These are phyloP conservation scores for Xylariaceae sp. DNA, from an alignment of 2,329 filamentous ascomycete species.

Conservation along the genomic window DNA sequence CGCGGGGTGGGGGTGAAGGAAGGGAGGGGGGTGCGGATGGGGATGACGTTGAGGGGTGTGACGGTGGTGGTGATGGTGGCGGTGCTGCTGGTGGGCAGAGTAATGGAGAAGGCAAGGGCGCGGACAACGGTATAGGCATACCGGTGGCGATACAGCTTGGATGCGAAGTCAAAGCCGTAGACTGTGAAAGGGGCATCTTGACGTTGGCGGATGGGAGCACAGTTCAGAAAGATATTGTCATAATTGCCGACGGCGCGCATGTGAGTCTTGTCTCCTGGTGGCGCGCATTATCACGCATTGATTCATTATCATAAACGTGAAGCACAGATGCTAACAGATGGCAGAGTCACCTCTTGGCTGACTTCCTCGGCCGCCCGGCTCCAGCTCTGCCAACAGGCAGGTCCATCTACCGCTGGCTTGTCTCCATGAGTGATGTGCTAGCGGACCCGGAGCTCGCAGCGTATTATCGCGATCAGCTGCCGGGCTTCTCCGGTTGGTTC, in stretches of 20 bases:
- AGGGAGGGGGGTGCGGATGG: too few species aligned
- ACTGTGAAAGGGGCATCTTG: constrained; percentile 73
- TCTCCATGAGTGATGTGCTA: constrained; percentile 23
- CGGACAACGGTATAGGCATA: constrained; percentile 15
- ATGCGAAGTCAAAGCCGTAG: constrained; percentile 17
- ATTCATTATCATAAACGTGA: not conserved
- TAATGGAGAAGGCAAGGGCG: constrained; percentile 25
- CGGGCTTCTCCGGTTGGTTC: constrained; percentile 26
- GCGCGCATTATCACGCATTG: not conserved
- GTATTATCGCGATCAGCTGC: constrained; percentile 13
- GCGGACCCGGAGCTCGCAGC: constrained; percentile 14
- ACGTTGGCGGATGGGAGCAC: constrained; percentile 39
- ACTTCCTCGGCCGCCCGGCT: constrained; percentile 21
- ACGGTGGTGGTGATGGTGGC: too few species aligned
- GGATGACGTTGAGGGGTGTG: too few species aligned
- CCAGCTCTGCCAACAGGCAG: constrained; percentile 23
- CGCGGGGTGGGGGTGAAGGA: constrained; percentile 32
- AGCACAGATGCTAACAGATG: not conserved
- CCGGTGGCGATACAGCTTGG: constrained; percentile 19
- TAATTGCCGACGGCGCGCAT: constrained; percentile 54
- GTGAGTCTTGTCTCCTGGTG: constrained; percentile 14
- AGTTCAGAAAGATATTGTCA: constrained; percentile 46
- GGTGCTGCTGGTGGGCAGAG: constrained; percentile 24
- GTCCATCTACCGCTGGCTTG: constrained; percentile 32
- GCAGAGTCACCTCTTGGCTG: constrained; percentile 24